A percentile compares a stretch with the other conserved stretches of the same genome.
Conservation (phyloP, 1,139 yeast species). For the Geotrichum histeridarum region DNA sequence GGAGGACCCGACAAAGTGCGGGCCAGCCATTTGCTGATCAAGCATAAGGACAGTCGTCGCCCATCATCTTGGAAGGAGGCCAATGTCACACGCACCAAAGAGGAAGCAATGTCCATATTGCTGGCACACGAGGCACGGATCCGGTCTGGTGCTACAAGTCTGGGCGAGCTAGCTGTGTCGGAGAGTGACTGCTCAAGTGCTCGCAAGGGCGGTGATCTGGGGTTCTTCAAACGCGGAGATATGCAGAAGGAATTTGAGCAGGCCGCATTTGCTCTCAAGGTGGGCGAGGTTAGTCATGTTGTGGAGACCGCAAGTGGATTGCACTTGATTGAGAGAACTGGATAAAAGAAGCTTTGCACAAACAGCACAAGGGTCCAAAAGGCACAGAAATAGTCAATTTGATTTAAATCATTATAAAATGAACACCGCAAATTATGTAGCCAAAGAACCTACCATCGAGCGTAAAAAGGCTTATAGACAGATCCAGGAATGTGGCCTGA, state of each 20-base stretch:
- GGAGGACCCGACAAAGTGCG: slow-evolving; percentile 57
- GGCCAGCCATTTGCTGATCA: slow-evolving; percentile 69
- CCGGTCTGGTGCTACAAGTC: slow-evolving; percentile 60
- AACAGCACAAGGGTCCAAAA: too few species aligned
- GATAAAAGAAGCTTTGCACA: background rate
- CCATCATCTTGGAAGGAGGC: slow-evolving; percentile 90
- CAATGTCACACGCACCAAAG: slow-evolving; percentile 69
- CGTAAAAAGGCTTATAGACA: too few species aligned
- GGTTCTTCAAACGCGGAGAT: slow-evolving; percentile 79
- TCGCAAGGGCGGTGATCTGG: slow-evolving; percentile 85
- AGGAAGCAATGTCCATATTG: slow-evolving; percentile 70
- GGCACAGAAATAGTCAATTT: too few species aligned
- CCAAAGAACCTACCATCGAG: too few species aligned
- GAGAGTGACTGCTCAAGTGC: slow-evolving; percentile 91
- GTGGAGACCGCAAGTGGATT: slow-evolving; percentile 90
- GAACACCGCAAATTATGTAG: too few species aligned
- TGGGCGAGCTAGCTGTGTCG: slow-evolving; percentile 68
- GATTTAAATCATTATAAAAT: too few species aligned
- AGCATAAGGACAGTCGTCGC: slow-evolving; percentile 76
- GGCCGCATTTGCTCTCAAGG: slow-evolving; percentile 73
- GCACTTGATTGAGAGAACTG: slow-evolving; percentile 82
- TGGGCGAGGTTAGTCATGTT: slow-evolving; percentile 78
- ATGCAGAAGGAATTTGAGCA: slow-evolving; percentile 95
- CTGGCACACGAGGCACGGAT: slow-evolving; percentile 57
- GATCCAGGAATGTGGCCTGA: too few species aligned